Evolutionary conservation across 306 rosid genomes (phyloP).

Genomic region (Senna tora): DNA sequence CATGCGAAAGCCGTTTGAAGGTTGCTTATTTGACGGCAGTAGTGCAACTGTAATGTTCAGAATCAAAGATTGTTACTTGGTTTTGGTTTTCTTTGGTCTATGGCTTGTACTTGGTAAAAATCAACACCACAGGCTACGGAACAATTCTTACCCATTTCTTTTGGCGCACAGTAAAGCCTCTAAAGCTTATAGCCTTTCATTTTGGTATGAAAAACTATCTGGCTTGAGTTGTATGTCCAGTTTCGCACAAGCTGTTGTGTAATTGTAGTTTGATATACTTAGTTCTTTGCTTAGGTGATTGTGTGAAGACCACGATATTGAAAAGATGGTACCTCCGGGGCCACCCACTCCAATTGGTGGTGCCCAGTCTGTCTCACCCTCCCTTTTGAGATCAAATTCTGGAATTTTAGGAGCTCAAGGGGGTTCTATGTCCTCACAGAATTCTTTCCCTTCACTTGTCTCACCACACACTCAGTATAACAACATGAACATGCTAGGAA

Average conservation of each 20-base stretch:
- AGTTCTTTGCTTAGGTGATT: conserved; percentile 47
- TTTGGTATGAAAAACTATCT: conserved; percentile 44
- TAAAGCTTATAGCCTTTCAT: conserved; percentile 43
- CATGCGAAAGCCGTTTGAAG: conserved; percentile 50
- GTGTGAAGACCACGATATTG: conserved; percentile 44
- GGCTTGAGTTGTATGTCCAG: conserved; percentile 42
- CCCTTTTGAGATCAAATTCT: conserved; percentile 82
- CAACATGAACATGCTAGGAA: conserved; percentile 84
- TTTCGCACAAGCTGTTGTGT: conserved; percentile 41
- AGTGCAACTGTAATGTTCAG: conserved; percentile 49
- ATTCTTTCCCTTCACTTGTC: conserved; percentile 71
- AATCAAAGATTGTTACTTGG: conserved; percentile 42
- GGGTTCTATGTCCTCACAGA: conserved; percentile 66
- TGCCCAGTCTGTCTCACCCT: conserved; percentile 80
- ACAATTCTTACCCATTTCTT: conserved; percentile 48
- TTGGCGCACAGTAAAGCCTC: conserved; percentile 53
- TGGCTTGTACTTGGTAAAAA: conserved; percentile 47
- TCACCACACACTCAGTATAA: conserved; percentile 68
- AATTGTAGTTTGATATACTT: conserved; percentile 46
- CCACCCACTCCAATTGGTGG: conserved; percentile 83
- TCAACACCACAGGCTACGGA: conserved; percentile 44
- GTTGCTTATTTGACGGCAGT: conserved; percentile 43
- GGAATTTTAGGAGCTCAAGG: conserved; percentile 88
- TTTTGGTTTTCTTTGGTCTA: conserved; percentile 40
- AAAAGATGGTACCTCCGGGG: conserved; percentile 88